Evolutionary conservation across 306 rosid species (phyloP), one percentile per base, ranked within the genome.

Genomic region (Crotalaria pallida): DNA sequence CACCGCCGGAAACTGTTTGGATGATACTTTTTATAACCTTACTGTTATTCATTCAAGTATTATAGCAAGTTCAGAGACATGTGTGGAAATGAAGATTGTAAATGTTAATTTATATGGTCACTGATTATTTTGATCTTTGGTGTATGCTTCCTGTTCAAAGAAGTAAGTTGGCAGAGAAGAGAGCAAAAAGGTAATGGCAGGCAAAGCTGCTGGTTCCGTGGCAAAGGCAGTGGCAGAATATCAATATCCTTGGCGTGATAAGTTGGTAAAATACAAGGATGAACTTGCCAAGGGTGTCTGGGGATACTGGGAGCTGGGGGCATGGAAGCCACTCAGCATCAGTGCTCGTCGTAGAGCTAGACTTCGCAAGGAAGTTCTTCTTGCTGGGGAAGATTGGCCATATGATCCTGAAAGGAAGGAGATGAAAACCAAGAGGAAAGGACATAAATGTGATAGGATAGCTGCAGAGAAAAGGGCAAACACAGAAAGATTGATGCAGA

Each of bases 271-370:
- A 52, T 84, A 87, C 67, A 82, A 83, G 80, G 79, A 79, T 62
- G 95, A 90, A 53, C 83, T 90, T 55, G 80, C 96, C 58, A 90
- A 88, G 79, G 97, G 97, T 34, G 89, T 86, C 3, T 88, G 94
- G 94, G 96, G 96, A 44, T 90, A 84, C 71, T 90, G 96, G 96
- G 87, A 90, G 51, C 80, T 90, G n/a, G 96, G 96, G 52, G 96
- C 96, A 10, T 90, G 97, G 97, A 88, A 86, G 84, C 86, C 97
- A 3, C 87, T 88, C 1, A 85, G 83, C 21, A 81, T 90, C 43
- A 86, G 96, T 65, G 95, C 88, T 21, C 85, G 97, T 10, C 90
- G 34, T 11, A 80, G 96, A 47, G 92, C 97, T 15, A 71, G 89
- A 44, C 73, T 91, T 15, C 88, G 92, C 41, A 91, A 86, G 72